Evolutionary conservation across 1,284 basidiomycete genomes (phyloP).

Genomic region (Polyporus tsugae): DNA sequence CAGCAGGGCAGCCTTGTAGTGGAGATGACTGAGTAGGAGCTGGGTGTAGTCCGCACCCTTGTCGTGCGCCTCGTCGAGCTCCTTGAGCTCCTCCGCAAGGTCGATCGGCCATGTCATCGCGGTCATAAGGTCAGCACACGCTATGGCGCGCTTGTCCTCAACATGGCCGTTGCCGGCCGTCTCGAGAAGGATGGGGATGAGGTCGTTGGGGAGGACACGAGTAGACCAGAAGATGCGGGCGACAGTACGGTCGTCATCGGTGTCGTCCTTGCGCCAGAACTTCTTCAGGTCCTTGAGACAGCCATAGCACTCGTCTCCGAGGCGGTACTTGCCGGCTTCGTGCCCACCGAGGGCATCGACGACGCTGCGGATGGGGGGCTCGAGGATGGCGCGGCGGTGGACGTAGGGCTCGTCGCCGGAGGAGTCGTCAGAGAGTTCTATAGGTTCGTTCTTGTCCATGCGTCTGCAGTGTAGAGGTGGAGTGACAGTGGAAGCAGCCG

Average conservation of each 20-base stretch:
- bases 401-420: slow-evolving; percentile 43
- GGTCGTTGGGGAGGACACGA: slow-evolving; percentile 81
- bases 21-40: slow-evolving; percentile 79
- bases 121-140: slow-evolving; percentile 88
- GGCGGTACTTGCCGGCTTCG: slow-evolving; percentile 76
- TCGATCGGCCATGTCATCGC: slow-evolving; percentile 99
- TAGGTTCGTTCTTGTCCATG: slow-evolving; percentile 2
- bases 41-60: slow-evolving; percentile 88
- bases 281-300: slow-evolving; percentile 95
- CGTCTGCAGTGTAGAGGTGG: background rate
- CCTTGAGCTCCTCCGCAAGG: slow-evolving; percentile 89
- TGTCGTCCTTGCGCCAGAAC: slow-evolving; percentile 94
- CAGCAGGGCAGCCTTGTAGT: slow-evolving; percentile 86
- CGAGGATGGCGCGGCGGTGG: slow-evolving; percentile 61
- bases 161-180: slow-evolving; percentile 80
- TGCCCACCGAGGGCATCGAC: slow-evolving; percentile 79
- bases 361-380: slow-evolving; percentile 72
- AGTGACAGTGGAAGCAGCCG: background rate
- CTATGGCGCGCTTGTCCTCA: slow-evolving; percentile 86
- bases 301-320: slow-evolving; percentile 85
- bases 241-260: slow-evolving; percentile 93
- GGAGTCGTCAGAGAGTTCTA: slow-evolving; percentile 39
- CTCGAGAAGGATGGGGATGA: slow-evolving; percentile 84
- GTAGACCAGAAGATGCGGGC: slow-evolving; percentile 90
- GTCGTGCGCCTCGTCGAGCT: slow-evolving; percentile 82